These are phyloP conservation scores for Ustilago trichophora DNA, from an alignment of 1,284 basidiomycete genomes.

Conservation along the genomic window DNA sequence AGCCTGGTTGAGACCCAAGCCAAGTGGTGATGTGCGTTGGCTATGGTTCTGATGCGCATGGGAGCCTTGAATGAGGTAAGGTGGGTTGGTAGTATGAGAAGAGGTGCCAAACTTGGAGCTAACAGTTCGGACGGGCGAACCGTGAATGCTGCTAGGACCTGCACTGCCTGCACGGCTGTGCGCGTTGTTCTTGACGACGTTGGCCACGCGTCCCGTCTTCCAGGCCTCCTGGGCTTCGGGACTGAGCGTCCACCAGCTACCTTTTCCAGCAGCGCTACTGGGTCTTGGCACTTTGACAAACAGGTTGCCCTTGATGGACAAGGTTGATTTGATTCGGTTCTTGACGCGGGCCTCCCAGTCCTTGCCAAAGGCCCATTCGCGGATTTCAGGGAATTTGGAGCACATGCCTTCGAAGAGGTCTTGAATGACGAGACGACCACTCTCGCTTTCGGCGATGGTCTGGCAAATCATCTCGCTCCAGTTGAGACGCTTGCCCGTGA, in stretches of 20 bases:
- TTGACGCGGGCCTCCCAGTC: slow-evolving; percentile 66
- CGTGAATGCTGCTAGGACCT: slow-evolving; percentile 52
- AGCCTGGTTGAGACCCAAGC: slow-evolving; percentile 32
- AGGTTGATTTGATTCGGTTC: slow-evolving; percentile 65
- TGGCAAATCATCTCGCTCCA: slow-evolving; percentile 66
- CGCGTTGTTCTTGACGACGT: slow-evolving; percentile 55
- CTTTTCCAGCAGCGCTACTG: slow-evolving; percentile 59
- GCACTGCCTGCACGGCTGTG: slow-evolving; percentile 49
- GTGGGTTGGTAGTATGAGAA: slow-evolving; percentile 39
- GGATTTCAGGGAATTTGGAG: slow-evolving; percentile 60
- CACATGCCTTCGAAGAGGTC: slow-evolving; percentile 64
- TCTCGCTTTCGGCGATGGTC: slow-evolving; percentile 59
- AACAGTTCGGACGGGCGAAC: slow-evolving; percentile 44
- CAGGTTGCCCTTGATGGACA: slow-evolving; percentile 64
- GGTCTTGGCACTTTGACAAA: slow-evolving; percentile 64
- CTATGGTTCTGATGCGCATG: slow-evolving; percentile 47
- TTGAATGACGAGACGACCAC: slow-evolving; percentile 62
- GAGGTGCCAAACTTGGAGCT: slow-evolving; percentile 45
- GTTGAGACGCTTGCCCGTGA: slow-evolving; percentile 62
- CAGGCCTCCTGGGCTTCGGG: slow-evolving; percentile 61
- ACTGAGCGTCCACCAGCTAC: slow-evolving; percentile 65
- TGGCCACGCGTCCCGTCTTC: slow-evolving; percentile 58
- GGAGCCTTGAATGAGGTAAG: slow-evolving; percentile 43
- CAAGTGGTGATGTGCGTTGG: slow-evolving; percentile 44
- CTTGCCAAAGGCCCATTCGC: slow-evolving; percentile 63